Base-by-base conservation (phyloP, 371 early-diverging fungal species). In the Choanephora cucurbitarum region DNA sequence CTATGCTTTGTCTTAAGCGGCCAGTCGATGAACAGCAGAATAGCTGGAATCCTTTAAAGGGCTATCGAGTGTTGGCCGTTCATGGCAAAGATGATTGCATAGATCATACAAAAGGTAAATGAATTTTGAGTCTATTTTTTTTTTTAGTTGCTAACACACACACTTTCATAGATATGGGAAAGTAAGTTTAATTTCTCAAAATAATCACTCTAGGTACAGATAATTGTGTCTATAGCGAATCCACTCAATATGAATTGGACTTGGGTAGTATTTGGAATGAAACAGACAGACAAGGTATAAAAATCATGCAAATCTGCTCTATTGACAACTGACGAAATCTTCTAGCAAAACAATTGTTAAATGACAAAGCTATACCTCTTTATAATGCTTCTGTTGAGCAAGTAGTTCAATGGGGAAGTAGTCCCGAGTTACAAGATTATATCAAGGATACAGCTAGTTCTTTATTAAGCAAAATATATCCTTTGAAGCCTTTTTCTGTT, bases 1-100 rank as follows among this genome's bases (percentile, higher is more conserved):
- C 44, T 8, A 54, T 54, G 54, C 23, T 44, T 54, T 54, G 54
- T 17, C 44, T 54, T 23, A 54, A 23, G 10, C 32, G 54, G 8
- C 45, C 54, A 34, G 14, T 13, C 9, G 22, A 54, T 18, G 19
- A 17, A n/a, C n/a, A n/a, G n/a, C n/a, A n/a, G n/a, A n/a, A n/a
- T 2, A 15, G 22, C 3, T 54, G 45, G 45, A 54, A 54, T 22
- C 44, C 45, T 3, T 23, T 54, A 13, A 37, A 44, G 23, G 54
- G 54, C 23, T 54, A 54, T n/a, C 22, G 23, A 15, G 14, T 54
- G 0, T 8, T 34, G 2, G 23, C 44, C 1, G 5, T 54, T n/a
- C 22, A 44, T 3, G 54, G 45, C n/a, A 45, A 44, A 34, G 24
- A 54, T 5, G 37, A 45, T 1, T 54, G 54, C 18, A 15, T 34